phyloP scores from a whole-genome alignment of 2,329 filamentous ascomycete genomes.

The Fusarium mangiferae region DNA sequence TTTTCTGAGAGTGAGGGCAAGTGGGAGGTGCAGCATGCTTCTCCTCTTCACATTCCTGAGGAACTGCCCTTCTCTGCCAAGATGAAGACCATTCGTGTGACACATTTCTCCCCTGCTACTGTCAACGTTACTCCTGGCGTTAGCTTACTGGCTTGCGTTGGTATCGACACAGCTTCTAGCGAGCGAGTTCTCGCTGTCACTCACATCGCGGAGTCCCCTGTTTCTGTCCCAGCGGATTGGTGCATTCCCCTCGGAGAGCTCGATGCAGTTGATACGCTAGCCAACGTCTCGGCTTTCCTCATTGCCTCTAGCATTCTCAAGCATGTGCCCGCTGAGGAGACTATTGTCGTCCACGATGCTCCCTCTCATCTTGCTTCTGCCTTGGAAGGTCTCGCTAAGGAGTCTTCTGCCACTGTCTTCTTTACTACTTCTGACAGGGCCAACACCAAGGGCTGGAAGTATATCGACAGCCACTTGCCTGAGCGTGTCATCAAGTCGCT shows the following conservation, averaged over 20 bases:
- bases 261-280: not conserved
- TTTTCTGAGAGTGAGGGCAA: not conserved
- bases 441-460: fast-evolving
- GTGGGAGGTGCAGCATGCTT: not conserved
- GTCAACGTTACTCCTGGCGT: fast-evolving
- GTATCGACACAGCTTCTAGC: fast-evolving
- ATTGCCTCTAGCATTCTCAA: not conserved
- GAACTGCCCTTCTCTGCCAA: fast-evolving
- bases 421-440: fast-evolving
- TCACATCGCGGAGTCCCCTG: not conserved
- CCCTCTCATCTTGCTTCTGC: not conserved
- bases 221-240: not conserved
- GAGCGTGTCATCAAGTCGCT: fast-evolving
- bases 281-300: not conserved
- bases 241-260: not conserved
- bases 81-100: not conserved
- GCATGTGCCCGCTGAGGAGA: fast-evolving
- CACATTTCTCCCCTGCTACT: not conserved
- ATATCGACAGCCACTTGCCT: not conserved
- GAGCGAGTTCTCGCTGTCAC: not conserved
- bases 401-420: fast-evolving
- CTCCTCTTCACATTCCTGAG: not conserved
- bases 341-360: fast-evolving
- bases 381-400: fast-evolving
- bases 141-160: fast-evolving